A percentile compares a stretch with the other conserved stretches of the same genome.
Evolutionary conservation across 352 stramenopile species (phyloP).

Genomic region (Elongisporangium anandrum): DNA sequence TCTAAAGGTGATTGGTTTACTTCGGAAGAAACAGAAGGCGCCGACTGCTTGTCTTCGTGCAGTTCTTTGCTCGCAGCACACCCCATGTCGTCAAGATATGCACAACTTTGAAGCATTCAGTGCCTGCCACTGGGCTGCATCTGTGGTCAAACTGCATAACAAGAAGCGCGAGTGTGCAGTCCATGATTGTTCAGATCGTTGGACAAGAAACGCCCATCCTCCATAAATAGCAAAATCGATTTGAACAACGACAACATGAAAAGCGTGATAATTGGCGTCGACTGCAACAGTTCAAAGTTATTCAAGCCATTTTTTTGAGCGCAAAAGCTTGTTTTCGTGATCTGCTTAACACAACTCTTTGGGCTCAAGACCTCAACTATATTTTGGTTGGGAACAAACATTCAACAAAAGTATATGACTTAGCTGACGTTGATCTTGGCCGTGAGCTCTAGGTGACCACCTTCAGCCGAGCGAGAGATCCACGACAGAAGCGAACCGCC

Average conservation of each 20-base stretch:
- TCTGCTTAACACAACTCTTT: too few species aligned
- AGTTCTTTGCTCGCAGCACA: not conserved
- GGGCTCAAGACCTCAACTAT: not conserved
- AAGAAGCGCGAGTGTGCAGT: not conserved
- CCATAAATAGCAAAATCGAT: not conserved
- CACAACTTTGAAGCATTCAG: not conserved
- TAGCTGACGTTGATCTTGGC: slow-evolving; percentile 44
- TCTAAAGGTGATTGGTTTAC: not conserved
- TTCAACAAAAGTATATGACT: not conserved
- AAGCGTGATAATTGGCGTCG: not conserved
- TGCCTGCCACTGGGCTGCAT: not conserved
- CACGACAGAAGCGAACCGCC: slow-evolving; percentile 30
- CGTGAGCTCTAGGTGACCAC: slow-evolving; percentile 32
- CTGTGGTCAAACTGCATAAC: not conserved
- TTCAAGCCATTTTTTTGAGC: not conserved
- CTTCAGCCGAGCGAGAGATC: slow-evolving; percentile 24
- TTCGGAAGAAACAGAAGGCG: not conserved
- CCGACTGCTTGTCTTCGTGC: not conserved
- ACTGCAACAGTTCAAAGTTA: not conserved
- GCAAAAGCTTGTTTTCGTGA: too few species aligned
- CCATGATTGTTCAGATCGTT: not conserved
- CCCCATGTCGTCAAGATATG: not conserved
- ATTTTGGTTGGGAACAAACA: not conserved
- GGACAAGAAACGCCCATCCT: not conserved
- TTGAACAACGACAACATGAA: not conserved